A percentile compares a stretch with the other conserved stretches of the same genome.
These are phyloP conservation scores for Citrus cavaleriei DNA, from an alignment of 345 rosid genomes.

Conservation along the genomic window DNA sequence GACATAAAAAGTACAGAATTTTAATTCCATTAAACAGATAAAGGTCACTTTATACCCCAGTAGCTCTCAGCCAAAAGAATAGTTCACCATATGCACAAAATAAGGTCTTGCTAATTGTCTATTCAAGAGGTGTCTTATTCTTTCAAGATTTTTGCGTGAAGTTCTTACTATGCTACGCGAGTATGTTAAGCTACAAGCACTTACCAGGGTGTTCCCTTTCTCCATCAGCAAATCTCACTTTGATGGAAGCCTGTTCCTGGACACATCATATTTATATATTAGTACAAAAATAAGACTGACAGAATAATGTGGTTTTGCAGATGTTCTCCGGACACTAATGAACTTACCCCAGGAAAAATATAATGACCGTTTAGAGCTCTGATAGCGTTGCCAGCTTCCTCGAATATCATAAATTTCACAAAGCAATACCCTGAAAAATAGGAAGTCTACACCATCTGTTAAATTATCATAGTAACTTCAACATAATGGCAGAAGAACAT, in stretches of 20 bases:
- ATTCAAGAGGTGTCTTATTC: background rate
- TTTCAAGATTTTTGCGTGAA: background rate
- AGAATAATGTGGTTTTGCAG: slow-evolving; percentile 2
- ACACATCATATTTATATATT: slow-evolving; percentile 6
- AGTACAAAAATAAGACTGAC: background rate
- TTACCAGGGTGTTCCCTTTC: slow-evolving; percentile 64
- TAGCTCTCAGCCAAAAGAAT: background rate
- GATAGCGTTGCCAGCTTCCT: slow-evolving; percentile 75
- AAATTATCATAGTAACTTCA: background rate
- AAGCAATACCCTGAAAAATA: slow-evolving; percentile 70
- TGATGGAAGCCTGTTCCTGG: slow-evolving; percentile 58
- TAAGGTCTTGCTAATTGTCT: background rate
- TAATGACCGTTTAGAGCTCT: slow-evolving; percentile 53
- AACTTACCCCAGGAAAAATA: slow-evolving; percentile 81
- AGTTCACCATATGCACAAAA: background rate
- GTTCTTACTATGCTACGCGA: background rate
- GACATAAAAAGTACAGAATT: background rate
- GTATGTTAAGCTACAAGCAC: slow-evolving; percentile 8
- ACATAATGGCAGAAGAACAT: background rate
- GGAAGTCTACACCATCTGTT: slow-evolving; percentile 3
- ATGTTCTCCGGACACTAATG: background rate
- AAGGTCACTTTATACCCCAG: background rate
- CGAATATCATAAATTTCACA: slow-evolving; percentile 64
- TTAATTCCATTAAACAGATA: background rate
- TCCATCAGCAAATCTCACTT: slow-evolving; percentile 73